A percentile compares a stretch with the other conserved stretches of the same genome.
phyloP scores from a whole-genome alignment of 2,329 filamentous ascomycete genomes.

The Fusarium lateritium region DNA sequence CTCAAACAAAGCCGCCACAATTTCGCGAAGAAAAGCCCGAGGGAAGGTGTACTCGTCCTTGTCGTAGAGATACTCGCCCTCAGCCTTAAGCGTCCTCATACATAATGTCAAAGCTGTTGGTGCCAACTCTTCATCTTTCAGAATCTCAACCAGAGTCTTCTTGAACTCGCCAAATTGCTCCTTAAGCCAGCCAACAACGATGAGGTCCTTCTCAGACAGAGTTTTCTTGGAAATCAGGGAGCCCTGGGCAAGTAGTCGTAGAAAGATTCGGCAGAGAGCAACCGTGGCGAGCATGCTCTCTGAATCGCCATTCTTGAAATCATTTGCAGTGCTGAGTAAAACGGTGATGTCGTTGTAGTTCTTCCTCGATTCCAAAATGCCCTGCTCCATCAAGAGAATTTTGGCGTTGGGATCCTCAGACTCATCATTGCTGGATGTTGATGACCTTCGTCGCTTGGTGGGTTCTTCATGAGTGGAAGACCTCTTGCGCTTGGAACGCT shows the following conservation, averaged over 20 bases:
- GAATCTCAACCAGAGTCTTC: constrained; percentile 70
- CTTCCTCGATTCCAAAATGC: constrained; percentile 87
- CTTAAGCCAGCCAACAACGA: constrained; percentile 84
- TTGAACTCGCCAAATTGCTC: constrained; percentile 82
- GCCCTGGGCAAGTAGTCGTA: constrained; percentile 82
- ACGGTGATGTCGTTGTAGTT: constrained; percentile 92
- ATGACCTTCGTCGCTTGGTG: constrained; percentile 67
- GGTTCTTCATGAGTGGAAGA: constrained; percentile 59
- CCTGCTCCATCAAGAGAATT: constrained; percentile 82
- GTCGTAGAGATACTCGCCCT: constrained; percentile 74
- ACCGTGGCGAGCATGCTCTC: constrained; percentile 80
- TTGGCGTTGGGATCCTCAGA: constrained; percentile 71
- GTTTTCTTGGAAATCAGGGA: constrained; percentile 76
- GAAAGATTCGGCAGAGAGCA: constrained; percentile 88
- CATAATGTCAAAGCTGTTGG: constrained; percentile 81
- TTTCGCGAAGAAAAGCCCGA: constrained; percentile 73
- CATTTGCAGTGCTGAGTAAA: constrained; percentile 72
- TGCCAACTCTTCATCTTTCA: constrained; percentile 75
- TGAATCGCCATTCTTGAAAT: constrained; percentile 61
- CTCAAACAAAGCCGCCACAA: constrained; percentile 74
- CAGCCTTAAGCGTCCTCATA: constrained; percentile 88
- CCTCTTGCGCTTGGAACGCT: constrained; percentile 68
- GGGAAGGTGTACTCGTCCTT: constrained; percentile 79
- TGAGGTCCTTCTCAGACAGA: constrained; percentile 79
- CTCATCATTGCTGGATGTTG: constrained; percentile 64